Base-by-base conservation (phyloP, 768 basidiomycete species). In the Pulveroboletus sp. region DNA sequence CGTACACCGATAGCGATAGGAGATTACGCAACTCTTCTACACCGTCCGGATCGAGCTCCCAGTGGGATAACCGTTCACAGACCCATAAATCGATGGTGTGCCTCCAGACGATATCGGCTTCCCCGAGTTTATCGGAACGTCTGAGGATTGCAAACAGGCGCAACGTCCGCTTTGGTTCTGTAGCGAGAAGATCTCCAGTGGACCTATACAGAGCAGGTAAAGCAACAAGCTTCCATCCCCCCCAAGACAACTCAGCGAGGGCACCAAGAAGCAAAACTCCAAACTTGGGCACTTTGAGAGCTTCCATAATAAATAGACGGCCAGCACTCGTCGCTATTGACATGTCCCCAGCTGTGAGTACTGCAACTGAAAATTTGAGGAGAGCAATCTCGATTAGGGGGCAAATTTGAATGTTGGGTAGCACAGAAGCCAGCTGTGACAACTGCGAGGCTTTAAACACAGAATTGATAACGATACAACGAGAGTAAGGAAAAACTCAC, bases 191-290 rank as follows among this genome's bases (percentile, higher is more conserved):
- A 41, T 71, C 72, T 4, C 72, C 67, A 2, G 77, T 78, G 28
- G 71, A 69, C 56, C 78, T 80, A 12, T 81, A 57, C n/a, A 89
- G 60, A 11, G 74, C 65, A 2, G 87, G 84, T 2, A 84, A 61
- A 12, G 78, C 85, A 9, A 89, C 64, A 30, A 80, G 70, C 62
- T 82, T 87, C 87, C 87, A 91, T 3, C 87, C 89, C 17, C 80
- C 80, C 86, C 88, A 92, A 0, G 73, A 74, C 5, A 83, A 66
- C 42, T 85, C 82, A 2, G 82, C 75, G 7, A 91, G 75, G 5
- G 77, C 70, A 0, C 83, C 82, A 27, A 80, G 75, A 5, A 91
- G 67, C 28, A 76, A 73, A 3, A 82, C 54, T 1, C 77, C 79
- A 51, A 86, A 81, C 7, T 46, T 52, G 33, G 65, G 65, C 2